These are phyloP conservation scores for Blepharisma stoltei DNA, from an alignment of 73 alveolate species.

Conservation along the genomic window DNA sequence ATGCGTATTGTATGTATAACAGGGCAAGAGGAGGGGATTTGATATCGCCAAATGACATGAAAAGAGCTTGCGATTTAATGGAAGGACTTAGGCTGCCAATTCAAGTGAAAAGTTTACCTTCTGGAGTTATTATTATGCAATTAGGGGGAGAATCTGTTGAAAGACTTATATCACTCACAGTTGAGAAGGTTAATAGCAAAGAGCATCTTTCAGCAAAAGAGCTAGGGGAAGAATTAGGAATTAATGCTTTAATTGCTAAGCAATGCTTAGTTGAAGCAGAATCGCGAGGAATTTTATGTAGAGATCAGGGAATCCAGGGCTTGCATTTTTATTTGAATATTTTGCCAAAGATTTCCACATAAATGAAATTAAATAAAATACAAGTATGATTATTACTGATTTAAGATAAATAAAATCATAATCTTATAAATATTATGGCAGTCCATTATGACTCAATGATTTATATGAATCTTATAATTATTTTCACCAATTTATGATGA, in stretches of 20 bases:
- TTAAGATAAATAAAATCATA: too few species aligned
- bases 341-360: background rate
- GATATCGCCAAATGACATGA: conserved; percentile 78
- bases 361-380: too few species aligned
- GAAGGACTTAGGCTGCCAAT: background rate
- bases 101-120: background rate
- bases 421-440: too few species aligned
- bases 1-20: conserved; percentile 81
- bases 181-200: background rate
- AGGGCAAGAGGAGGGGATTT: conserved; percentile 87
- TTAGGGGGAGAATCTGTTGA: conserved; percentile 22
- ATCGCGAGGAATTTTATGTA: conserved; percentile 43
- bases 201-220: conserved; percentile 43
- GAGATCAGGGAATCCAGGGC: conserved; percentile 58
- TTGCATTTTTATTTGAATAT: conserved; percentile 43
- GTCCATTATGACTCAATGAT: too few species aligned
- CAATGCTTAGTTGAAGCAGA: conserved; percentile 47
- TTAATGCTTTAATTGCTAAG: conserved; percentile 36
- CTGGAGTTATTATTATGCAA: conserved; percentile 8
- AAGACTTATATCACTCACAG: conserved; percentile 20
- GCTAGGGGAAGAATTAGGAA: conserved; percentile 21
- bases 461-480: too few species aligned
- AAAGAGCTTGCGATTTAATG: conserved; percentile 56
- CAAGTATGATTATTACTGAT: too few species aligned
- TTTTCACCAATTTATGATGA: too few species aligned